A percentile compares a stretch with the other conserved stretches of the same genome.
phyloP scores from a whole-genome alignment of 2,329 filamentous ascomycete genomes.

The Bretziella fagacearum region DNA sequence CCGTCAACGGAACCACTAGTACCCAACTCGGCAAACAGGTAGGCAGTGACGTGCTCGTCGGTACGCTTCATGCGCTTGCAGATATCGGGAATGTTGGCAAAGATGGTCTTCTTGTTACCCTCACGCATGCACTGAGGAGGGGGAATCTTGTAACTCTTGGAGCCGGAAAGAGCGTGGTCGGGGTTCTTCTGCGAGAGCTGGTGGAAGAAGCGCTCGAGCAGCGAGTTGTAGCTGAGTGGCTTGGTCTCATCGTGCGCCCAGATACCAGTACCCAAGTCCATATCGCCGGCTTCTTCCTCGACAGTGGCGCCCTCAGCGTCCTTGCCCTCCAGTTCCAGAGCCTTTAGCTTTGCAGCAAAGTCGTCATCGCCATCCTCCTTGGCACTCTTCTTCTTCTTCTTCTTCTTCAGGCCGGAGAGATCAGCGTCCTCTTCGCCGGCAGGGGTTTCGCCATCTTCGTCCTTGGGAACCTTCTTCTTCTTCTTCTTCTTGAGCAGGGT shows the following conservation, averaged over 20 bases:
- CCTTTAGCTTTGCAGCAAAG: slow-evolving; percentile 43
- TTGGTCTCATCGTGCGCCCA: slow-evolving; percentile 69
- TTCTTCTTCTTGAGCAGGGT: slow-evolving; percentile 62
- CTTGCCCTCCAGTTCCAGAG: slow-evolving; percentile 42
- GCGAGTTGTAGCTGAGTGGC: slow-evolving; percentile 65
- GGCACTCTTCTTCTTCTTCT: slow-evolving; percentile 45
- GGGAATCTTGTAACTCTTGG: slow-evolving; percentile 97
- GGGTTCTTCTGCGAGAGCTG: slow-evolving; percentile 92
- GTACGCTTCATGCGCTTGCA: slow-evolving; percentile 99
- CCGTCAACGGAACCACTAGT: slow-evolving; percentile 93
- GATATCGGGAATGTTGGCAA: slow-evolving; percentile 97
- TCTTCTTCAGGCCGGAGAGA: slow-evolving; percentile 66
- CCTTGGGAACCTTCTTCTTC: slow-evolving; percentile 41
- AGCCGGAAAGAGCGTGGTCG: slow-evolving; percentile 74
- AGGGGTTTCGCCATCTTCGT: slow-evolving; percentile 31
- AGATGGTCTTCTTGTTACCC: slow-evolving; percentile 99
- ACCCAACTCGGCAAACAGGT: slow-evolving; percentile 94
- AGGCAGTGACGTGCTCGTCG: slow-evolving; percentile 93
- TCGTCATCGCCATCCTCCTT: slow-evolving; percentile 42
- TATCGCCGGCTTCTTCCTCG: slow-evolving; percentile 52
- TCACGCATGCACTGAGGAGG: slow-evolving; percentile 96
- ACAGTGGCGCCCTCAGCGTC: slow-evolving; percentile 41
- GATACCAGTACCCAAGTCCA: slow-evolving; percentile 75
- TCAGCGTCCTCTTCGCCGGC: slow-evolving; percentile 35
- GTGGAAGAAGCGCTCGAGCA: slow-evolving; percentile 85